Evolutionary conservation across 2,329 filamentous ascomycete species (phyloP), one percentile per base, ranked within the genome.

Genomic region (Nemania sp.): DNA sequence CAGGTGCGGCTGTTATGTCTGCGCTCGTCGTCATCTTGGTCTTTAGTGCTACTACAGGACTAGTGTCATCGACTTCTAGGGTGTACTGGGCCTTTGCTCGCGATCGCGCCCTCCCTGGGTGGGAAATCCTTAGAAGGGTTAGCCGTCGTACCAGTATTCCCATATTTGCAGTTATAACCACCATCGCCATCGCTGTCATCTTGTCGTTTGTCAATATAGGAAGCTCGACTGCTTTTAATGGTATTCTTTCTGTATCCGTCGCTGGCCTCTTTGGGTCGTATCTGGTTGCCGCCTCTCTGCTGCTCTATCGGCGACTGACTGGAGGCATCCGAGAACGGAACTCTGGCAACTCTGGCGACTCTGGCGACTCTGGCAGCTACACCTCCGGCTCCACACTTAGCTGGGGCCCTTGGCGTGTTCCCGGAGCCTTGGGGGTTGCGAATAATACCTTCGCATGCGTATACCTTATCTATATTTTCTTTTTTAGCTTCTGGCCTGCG

Each of bases 11-110:
- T 1, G 77, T 79, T 21, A 82, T 85, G 78, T 75, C 78, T 0
- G 69, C 76, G 2, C 75, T 85, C 18, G 70, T 84, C 2, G 74
- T 83, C 3, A 69, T 83, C 12, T 77, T 82, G 18, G 71, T 79
- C 6, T 77, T 78, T 1, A 79, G 77, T 18, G 79, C 79, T 42
- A 80, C 78, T 13, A 79, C 83, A 21, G 80, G 82, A 60, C 77
- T 87, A 0, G 82, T 62, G 78, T 87, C 81, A 0, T 82, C 86
- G 0, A 83, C 84, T 0, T 85, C 83, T 0, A 77, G 83, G 12
- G 78, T 84, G 54, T 78, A 82, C 10, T 86, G 81, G 80, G 81
- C 83, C 0, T 85, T 85, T 34, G 35, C 66, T 10, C 61, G 66
- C 1, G 65, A 68, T 21, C 62, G 59, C 4, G 65, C 46, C 1